Evolutionary conservation across 345 rosid genomes (phyloP).

Genomic region (Salix suchowensis): DNA sequence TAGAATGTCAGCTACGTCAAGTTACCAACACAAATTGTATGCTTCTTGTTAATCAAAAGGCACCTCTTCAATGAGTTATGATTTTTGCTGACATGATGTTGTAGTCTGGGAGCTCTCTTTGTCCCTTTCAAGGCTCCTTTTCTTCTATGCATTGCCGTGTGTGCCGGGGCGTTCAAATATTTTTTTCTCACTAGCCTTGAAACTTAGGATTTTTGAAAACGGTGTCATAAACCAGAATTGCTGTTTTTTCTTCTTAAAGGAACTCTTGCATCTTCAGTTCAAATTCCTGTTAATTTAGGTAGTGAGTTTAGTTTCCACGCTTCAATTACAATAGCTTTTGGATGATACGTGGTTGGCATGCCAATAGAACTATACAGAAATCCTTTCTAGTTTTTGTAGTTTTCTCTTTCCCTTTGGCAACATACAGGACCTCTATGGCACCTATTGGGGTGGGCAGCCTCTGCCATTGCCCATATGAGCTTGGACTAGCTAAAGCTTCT

Average conservation of each 20-base stretch:
- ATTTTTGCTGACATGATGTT: not conserved
- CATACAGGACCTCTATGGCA: not conserved
- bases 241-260: not conserved
- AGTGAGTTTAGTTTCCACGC: not conserved
- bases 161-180: too few species aligned
- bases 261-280: not conserved
- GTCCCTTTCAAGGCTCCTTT: not conserved
- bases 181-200: not conserved
- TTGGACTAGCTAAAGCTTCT: not conserved
- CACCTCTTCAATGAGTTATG: not conserved
- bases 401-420: not conserved
- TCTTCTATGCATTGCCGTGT: not conserved
- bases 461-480: not conserved
- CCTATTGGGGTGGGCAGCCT: not conserved
- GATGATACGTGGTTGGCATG: too few species aligned
- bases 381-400: too few species aligned
- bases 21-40: too few species aligned
- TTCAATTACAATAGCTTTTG: not conserved
- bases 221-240: not conserved
- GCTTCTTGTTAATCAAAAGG: not conserved
- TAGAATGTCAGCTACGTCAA: too few species aligned
- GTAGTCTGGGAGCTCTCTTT: not conserved
- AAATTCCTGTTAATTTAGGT: not conserved
- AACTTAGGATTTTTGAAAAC: not conserved
- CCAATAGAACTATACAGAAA: too few species aligned